Base-by-base conservation (phyloP, 441 rosid species). In the Adansonia rubrostipa region DNA sequence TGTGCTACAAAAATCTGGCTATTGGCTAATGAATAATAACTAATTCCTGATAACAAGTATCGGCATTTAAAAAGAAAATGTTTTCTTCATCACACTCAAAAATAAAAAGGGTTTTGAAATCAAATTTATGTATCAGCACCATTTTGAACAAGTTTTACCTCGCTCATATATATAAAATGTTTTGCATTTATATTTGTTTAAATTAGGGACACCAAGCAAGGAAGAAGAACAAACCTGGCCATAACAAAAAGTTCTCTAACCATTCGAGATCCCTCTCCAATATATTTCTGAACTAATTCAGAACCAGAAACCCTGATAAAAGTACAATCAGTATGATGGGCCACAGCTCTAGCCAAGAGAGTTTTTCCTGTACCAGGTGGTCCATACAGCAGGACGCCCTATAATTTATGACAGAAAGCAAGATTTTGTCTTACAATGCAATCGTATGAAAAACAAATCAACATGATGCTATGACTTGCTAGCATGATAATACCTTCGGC, bases 291-390 rank as follows among this genome's bases (percentile, higher is more conserved):
- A 72, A 96, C 99, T 70, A 96, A 86, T 84, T 93, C 97, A 48
- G 99, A 96, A 66, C 98, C 98, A 81, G 97, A 96, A 78, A 96
- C 98, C 93, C 99, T 91, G 82, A 96, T 96, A 85, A 96, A 96
- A 47, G 98, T 96, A 85, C 98, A 96, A 83, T 93, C 97, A 67
- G 95, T 93, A 86, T 93, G 99, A 86, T 96, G 99, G 44, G 99
- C 98, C 75, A 95, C 98, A 51, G 98, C 98, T 80, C 99, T 88
- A 69, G 99, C 98, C 89, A 95, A 80, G 73, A 95, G 82, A 14
- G 99, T 95, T 86, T 95, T 95, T 53, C 99, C 98, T 44, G 99
- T 95, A 77, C 99, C 98, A 74, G 99, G 99, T 44, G 99, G 99
- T 40, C 99, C 99, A 87, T 96, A 96, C n/a, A 96, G 84, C 83